Evolutionary conservation across 805 yeast species (phyloP).

Genomic region (Starmerella scarabaei): DNA sequence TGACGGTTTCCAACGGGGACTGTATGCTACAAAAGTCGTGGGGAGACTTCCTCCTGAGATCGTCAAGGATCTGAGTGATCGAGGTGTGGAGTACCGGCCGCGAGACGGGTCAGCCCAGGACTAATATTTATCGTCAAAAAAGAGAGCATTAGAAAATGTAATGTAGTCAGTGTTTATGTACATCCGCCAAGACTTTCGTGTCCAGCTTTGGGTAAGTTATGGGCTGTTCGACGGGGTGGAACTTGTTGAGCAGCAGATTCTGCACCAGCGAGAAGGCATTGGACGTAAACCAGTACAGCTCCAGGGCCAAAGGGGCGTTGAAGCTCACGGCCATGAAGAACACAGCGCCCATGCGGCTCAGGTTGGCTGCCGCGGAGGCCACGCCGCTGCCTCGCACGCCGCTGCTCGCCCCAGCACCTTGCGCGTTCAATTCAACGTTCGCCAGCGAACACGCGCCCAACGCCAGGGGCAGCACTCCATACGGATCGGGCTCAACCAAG

Average conservation of each 20-base stretch:
- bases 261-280: conserved; percentile 65
- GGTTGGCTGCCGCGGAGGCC: conserved; percentile 22
- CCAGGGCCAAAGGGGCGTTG: conserved; percentile 73
- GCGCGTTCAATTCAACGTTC: conserved; percentile 78
- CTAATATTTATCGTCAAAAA: conserved; percentile 9
- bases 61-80: conserved; percentile 53
- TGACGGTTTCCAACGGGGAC: conserved; percentile 74
- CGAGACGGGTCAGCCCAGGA: conserved; percentile 64
- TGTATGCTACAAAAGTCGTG: conserved; percentile 85
- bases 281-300: conserved; percentile 84
- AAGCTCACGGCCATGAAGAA: conserved; percentile 72
- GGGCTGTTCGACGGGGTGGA: conserved; percentile 45
- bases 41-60: conserved; percentile 87
- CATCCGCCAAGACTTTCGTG: neutral
- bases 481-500: conserved; percentile 48
- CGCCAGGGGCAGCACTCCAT: conserved; percentile 51
- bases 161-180: neutral
- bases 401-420: conserved; percentile 28
- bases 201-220: conserved; percentile 26
- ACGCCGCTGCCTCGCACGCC: conserved; percentile 9
- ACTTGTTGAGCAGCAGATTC: conserved; percentile 48
- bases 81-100: conserved; percentile 78
- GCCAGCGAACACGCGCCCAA: conserved; percentile 59
- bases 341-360: conserved; percentile 64
- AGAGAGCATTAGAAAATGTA: neutral